Base-by-base conservation (phyloP, 768 basidiomycete genomes). In the Nidula microcarpa region DNA sequence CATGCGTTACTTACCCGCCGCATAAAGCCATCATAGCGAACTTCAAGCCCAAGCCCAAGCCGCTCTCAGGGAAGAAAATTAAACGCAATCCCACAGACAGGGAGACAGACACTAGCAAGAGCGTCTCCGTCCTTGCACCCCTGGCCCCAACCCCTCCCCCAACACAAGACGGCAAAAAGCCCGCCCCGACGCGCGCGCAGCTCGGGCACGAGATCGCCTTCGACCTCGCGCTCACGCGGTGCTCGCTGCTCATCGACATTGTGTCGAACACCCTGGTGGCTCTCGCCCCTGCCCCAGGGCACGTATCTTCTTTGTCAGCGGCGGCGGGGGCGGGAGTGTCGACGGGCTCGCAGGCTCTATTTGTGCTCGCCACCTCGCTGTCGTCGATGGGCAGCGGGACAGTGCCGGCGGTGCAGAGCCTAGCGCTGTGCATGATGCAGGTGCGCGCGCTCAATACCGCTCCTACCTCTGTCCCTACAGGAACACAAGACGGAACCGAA, bases 181-280 rank as follows among this genome's bases (percentile, higher is more conserved):
- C 73, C 6, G 77, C 75, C 56, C 74, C 79, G 4, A 80, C 84
- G 30, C 76, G 76, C 48, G 67, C 70, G 1, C 76, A 80, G 35
- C 76, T 91, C 16, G 74, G 79, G 18, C 74, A 74, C 18, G 88
- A 87, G 58, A 87, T 91, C 59, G 68, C 72, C 23, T 91, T 91
- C 58, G 91, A 93, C 66, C 73, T 91, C 5, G 62, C 72, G 2
- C 67, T 92, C 37, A 73, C 86, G 30, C 77, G 80, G 43, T 71
- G 69, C 43, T 91, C 87, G 3, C 73, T 92, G 55, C 54, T 85
- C 46, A 60, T 89, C 53, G 91, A 93, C 51, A 73, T 89, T 41
- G 49, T 81, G 23, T 85, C 87, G 0, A 80, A 91, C 60, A 61
- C 72, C 1, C 73, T 87, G 18, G 82, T 91, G 32, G 63, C 79